A percentile compares a stretch with the other conserved stretches of the same genome.
Conservation (phyloP, 495 filamentous ascomycete genomes). For the Wilcoxina mikolae region DNA sequence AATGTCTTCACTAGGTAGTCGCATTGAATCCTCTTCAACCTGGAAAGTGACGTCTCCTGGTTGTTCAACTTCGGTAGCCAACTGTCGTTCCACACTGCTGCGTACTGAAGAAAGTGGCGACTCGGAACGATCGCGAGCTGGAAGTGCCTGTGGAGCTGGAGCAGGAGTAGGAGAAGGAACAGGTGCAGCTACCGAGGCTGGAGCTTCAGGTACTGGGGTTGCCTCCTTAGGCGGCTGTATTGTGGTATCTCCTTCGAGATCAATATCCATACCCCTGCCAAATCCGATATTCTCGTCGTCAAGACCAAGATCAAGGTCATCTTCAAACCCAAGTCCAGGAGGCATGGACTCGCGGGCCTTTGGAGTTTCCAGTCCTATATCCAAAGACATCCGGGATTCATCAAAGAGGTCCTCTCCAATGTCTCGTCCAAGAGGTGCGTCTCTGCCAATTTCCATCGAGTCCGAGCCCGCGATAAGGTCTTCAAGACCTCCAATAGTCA, state of each 20-base stretch:
- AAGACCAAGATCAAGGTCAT: slow-evolving; percentile 39
- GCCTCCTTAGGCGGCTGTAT: slow-evolving; percentile 30
- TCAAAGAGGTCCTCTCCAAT: slow-evolving; percentile 61
- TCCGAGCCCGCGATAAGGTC: slow-evolving; percentile 41
- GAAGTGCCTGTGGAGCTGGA: slow-evolving; percentile 31
- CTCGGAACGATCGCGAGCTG: slow-evolving; percentile 44
- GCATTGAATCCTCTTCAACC: neutral
- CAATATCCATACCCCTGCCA: slow-evolving; percentile 39
- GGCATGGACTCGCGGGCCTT: neutral
- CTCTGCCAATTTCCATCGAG: slow-evolving; percentile 74
- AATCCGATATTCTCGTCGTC: slow-evolving; percentile 51
- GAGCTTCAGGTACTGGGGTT: slow-evolving; percentile 26
- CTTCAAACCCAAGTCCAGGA: slow-evolving; percentile 31
- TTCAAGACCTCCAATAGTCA: slow-evolving; percentile 30
- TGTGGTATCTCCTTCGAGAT: slow-evolving; percentile 35
- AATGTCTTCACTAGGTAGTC: slow-evolving; percentile 19
- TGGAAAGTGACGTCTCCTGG: neutral
- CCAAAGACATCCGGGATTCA: slow-evolving; percentile 31
- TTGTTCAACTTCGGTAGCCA: neutral
- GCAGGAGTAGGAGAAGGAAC: slow-evolving; percentile 6
- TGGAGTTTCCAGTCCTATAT: slow-evolving; percentile 35
- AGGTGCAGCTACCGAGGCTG: slow-evolving; percentile 5
- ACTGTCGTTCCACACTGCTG: neutral
- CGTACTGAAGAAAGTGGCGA: slow-evolving; percentile 52
- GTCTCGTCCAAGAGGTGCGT: slow-evolving; percentile 49